Evolutionary conservation across 108 stramenopile species (phyloP).

Genomic region (Pseudonitzschia multistriata): DNA sequence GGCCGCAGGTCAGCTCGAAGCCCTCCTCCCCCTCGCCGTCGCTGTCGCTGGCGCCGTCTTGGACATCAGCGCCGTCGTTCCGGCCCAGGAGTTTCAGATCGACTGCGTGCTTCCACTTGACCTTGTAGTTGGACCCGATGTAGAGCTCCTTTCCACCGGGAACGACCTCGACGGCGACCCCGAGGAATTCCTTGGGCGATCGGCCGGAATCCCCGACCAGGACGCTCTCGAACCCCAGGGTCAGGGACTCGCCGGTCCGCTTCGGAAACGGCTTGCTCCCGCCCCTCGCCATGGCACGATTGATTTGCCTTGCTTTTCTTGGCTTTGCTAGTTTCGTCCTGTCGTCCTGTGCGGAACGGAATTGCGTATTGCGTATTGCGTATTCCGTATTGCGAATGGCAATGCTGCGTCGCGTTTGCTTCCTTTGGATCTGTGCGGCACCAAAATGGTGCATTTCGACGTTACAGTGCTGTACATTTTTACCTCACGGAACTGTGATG

Average conservation of each 20-base stretch:
- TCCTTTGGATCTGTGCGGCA: no score
- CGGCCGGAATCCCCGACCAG: constrained; percentile 15
- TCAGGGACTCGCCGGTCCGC: background rate
- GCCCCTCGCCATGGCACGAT: background rate
- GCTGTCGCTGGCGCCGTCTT: no score
- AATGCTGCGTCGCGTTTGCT: no score
- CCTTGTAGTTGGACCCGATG: constrained; percentile 34
- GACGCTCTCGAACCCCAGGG: constrained; percentile 12
- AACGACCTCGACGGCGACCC: constrained; percentile 10
- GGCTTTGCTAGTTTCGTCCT: background rate
- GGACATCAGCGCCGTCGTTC: background rate
- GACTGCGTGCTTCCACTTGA: constrained; percentile 24
- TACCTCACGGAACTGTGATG: no score
- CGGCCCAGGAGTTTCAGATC: background rate
- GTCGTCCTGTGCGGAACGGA: no score
- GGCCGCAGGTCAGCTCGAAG: background rate
- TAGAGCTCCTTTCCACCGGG: constrained; percentile 18
- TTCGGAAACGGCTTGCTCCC: background rate
- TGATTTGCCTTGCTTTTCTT: background rate
- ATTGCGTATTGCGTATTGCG: background rate
- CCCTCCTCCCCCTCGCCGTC: background rate
- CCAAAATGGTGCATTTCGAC: no score
- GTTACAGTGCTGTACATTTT: no score
- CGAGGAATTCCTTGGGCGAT: background rate
- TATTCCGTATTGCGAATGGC: background rate